Evolutionary conservation across 805 yeast genomes (phyloP).

Genomic region (Myxozyma mucilagina): DNA sequence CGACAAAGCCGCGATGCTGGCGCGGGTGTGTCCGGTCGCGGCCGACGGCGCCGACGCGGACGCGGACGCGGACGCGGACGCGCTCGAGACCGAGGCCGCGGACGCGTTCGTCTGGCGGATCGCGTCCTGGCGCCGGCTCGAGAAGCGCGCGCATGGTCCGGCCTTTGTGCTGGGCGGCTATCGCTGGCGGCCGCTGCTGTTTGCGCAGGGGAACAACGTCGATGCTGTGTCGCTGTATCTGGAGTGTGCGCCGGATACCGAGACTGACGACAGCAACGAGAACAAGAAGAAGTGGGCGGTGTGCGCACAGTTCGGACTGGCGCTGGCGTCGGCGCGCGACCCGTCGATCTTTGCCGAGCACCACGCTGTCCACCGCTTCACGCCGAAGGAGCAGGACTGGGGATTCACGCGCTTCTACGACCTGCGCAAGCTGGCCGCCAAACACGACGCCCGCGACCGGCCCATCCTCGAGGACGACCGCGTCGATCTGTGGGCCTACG

Average conservation of each 20-base stretch:
- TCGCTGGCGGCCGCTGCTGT: conserved; percentile 58
- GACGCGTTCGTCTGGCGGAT: conserved; percentile 41
- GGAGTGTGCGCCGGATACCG: conserved; percentile 57
- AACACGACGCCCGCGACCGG: conserved; percentile 43
- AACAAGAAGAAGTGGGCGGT: conserved; percentile 61
- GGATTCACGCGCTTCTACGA: conserved; percentile 84
- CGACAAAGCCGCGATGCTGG: conserved; percentile 23
- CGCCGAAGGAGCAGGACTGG: conserved; percentile 83
- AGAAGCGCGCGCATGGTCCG: conserved; percentile 40
- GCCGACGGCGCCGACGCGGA: no score
- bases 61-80: no score
- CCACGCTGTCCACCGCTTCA: conserved; percentile 77
- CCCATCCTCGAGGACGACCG: conserved; percentile 54
- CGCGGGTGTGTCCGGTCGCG: conserved; percentile 19
- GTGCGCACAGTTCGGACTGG: conserved; percentile 89
- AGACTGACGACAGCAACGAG: conserved; percentile 20
- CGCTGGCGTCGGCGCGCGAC: conserved; percentile 76
- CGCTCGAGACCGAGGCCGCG: conserved; percentile 35
- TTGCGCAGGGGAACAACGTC: conserved; percentile 58
- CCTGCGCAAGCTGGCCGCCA: conserved; percentile 43
- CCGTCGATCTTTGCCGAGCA: conserved; percentile 61
- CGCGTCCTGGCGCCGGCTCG: conserved; percentile 43
- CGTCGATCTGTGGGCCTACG: conserved; percentile 72
- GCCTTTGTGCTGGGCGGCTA: conserved; percentile 38
- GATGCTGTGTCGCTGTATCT: conserved; percentile 69